Base-by-base conservation (phyloP, 805 yeast species). In the Lipomyces orientalis region DNA sequence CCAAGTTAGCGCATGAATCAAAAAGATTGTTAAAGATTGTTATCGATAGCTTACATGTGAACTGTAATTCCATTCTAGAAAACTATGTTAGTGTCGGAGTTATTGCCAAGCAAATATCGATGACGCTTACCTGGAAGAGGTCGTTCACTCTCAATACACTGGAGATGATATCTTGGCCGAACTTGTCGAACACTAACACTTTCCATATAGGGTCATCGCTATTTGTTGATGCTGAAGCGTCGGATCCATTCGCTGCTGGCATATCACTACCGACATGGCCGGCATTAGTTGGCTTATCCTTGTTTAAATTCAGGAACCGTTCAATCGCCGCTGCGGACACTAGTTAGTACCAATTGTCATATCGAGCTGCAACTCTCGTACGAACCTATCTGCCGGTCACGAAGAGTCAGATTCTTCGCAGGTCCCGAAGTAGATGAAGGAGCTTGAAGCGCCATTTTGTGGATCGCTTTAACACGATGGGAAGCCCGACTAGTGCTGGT, bases 111-210 rank as follows among this genome's bases (percentile, higher is more conserved):
- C 43, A 31, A 33, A 39, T 9, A 37, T 43, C 8, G 16, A n/a
- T 43, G 19, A 16, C 22, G 33, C 57, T 6, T 52, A 69, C 72
- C 71, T 71, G 87, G 73, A 95, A 83, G 72, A 95, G 82, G 77
- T 96, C 99, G 74, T 92, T 92, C 69, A 94, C 97, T 67, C 98
- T 83, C 64, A 95, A 80, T n/a, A 95, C 94, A 6, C 97, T 90
- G 1, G 98, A 93, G 6, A 95, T 86, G 54, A 95, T 89, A 19
- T 90, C 90, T 37, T 97, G 90, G 54, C 97, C 90, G 66, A 88
- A 85, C 52, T 83, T 78, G 77, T 95, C 99, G 71, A 95, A 83
- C 4, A 95, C 86, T 60, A 95, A 83, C 8, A 91, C 97, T 76
- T 95, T 95, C 99, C 99, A 95, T 35, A 89, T 83, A 64, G 91